phyloP scores from a whole-genome alignment of 2,329 filamentous ascomycete genomes.

The Diatrype stigma region DNA sequence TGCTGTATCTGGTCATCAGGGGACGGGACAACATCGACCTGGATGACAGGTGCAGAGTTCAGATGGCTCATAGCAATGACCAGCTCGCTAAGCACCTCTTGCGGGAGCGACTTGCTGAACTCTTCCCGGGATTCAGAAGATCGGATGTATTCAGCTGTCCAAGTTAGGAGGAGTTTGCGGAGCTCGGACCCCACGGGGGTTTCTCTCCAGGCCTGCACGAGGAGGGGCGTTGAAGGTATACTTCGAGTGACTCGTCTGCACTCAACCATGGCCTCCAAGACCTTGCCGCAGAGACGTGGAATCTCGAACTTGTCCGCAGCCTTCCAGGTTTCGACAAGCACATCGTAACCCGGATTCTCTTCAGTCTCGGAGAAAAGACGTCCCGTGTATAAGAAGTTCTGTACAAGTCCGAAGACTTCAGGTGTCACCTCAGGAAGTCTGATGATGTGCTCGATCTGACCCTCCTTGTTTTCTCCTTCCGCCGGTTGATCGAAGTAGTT shows the following conservation, averaged over 20 bases:
- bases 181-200: conserved; percentile 58
- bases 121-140: conserved; percentile 52
- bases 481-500: conserved; percentile 36
- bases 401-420: conserved; percentile 51
- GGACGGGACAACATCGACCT: conserved; percentile 20
- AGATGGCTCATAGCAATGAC: conserved; percentile 59
- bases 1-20: conserved; percentile 20
- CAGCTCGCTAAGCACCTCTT: conserved; percentile 59
- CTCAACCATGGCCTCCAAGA: conserved; percentile 55
- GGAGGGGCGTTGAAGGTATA: conserved; percentile 55
- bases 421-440: conserved; percentile 43
- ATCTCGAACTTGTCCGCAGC: conserved; percentile 49
- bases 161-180: conserved; percentile 53
- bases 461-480: conserved; percentile 29
- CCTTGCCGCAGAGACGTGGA: conserved; percentile 51
- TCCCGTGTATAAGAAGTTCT: conserved; percentile 52
- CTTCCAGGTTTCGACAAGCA: conserved; percentile 54
- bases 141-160: conserved; percentile 61
- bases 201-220: conserved; percentile 59
- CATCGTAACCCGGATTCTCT: conserved; percentile 47
- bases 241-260: conserved; percentile 47
- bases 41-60: conserved; percentile 34
- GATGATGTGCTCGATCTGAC: conserved; percentile 43
- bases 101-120: conserved; percentile 57
- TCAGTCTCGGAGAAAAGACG: conserved; percentile 39